Evolutionary conservation across 1,139 yeast genomes (phyloP), one percentile per base, ranked within the genome.

Genomic region (Suhomyces terraborum): DNA sequence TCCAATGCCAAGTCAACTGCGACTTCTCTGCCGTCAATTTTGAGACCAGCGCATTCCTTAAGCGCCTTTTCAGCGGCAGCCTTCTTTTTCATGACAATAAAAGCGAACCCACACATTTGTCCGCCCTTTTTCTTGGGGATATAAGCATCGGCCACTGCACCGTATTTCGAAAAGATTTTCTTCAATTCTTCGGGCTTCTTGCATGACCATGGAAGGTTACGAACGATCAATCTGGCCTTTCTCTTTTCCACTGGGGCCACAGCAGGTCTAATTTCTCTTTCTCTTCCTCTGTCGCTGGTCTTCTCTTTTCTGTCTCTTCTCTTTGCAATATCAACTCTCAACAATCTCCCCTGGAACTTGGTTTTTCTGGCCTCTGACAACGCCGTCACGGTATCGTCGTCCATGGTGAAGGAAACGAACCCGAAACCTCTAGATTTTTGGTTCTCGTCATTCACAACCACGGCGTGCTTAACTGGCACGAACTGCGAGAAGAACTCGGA

Each of bases 201-300:
- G 37, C 94, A 82, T 8, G 96, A 84, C 98, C 98, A 93, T 16
- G 98, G 98, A 62, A 93, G 77, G 61, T 93, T 93, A 60, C 98
- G 79, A 36, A 93, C 73, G 54, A 93, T 91, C 46, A 93, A 70
- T 54, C 96, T 79, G 4, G 97, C 93, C 54, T 82, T 77, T 62
- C 94, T 79, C 58, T 83, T 84, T 51, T 79, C 77, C 20, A 75
- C 62, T 1, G 68, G 65, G 4, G 54, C 58, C 7, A 55, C 54
- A n/a, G 52, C 59, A 39, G 69, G 16, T 66, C 49, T 32, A 53
- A 40, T 9, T 50, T 58, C 25, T 24, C 38, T n/a, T 33, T 34
- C 36, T 31, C 23, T 32, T 4, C 12, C 28, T 20, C 22, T 32
- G 5, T 59, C 70, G 48, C 81, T 80, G 66, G 98, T 82, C 33